Evolutionary conservation across 371 early-diverging fungal species (phyloP), one percentile per base, ranked within the genome.

Genomic region (Sporodiniella umbellata): DNA sequence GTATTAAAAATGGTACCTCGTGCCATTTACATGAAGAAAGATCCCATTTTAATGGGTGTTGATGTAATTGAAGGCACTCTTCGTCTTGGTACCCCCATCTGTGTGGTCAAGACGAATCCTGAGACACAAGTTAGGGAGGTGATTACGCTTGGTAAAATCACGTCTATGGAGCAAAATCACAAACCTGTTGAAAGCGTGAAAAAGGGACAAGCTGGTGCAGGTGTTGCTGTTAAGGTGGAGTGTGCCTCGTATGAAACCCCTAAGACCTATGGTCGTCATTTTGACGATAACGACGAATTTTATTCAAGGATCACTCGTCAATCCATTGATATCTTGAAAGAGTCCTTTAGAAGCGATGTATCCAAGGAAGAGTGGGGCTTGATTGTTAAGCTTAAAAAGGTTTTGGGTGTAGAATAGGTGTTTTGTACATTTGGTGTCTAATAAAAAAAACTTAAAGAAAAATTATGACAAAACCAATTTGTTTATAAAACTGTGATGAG

Each of bases 191-290:
- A 94, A 10, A 68, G 80, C 17, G 95, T 91, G 46, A 89, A 88
- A 70, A 92, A 88, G 68, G 98, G 95, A 45, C 83, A 81, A 42
- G 84, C 88, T 3, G 85, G 89, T 58, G 91, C 76, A 45, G 95
- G 94, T 64, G 95, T 99, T 3, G 95, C 99, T 11, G 86, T 99
- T 53, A 95, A 96, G 80, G 88, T 99, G 56, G 99, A 99, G 64
- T 83, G 87, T 44, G 78, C 93, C 3, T 70, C 71, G 7, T 90
- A 92, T 54, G 94, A 95, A 48, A 85, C 85, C 12, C 88, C 98
- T 26, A 94, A 93, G 78, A 87, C 94, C 26, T 89, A 85, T 62
- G 99, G 99, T 46, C 84, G 99, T 49, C 99, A 99, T 75, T 98
- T 99, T 72, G 86, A 86, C 50, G 93, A 96, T 48, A 74, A 72